Conservation (phyloP, 1,139 yeast genomes). For the Taiozyma sp. region DNA sequence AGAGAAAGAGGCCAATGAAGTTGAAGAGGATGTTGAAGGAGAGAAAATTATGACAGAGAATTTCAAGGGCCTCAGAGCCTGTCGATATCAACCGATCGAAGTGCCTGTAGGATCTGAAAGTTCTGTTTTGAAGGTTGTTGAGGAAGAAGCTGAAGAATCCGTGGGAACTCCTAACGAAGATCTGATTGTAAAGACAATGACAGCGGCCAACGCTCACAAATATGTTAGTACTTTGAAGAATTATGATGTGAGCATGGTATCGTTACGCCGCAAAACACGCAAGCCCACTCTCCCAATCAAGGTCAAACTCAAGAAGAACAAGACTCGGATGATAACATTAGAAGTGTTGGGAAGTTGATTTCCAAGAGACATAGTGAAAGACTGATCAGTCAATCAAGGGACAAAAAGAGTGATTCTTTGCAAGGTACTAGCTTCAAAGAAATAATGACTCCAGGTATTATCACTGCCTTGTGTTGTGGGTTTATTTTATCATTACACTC, state of each 20-base stretch:
- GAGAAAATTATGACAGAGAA: neutral
- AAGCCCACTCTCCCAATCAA: neutral
- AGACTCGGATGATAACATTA: constrained; percentile 22
- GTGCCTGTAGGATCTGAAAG: neutral
- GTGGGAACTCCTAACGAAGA: neutral
- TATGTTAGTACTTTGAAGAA: neutral
- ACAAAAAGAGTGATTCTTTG: neutral
- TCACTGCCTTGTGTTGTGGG: constrained; percentile 38
- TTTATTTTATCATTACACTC: constrained; percentile 44
- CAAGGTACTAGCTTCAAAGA: constrained; percentile 27
- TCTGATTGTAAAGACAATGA: neutral
- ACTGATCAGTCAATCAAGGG: constrained; percentile 15
- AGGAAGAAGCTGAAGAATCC: neutral
- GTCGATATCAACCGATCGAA: neutral
- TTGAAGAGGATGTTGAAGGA: neutral
- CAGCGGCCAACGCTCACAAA: neutral
- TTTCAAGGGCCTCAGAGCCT: neutral
- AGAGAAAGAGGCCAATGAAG: neutral
- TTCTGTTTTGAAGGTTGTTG: neutral
- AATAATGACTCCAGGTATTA: constrained; percentile 15
- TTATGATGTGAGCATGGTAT: neutral
- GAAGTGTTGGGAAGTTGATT: constrained; percentile 27
- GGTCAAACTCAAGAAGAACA: neutral
- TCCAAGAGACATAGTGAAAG: constrained; percentile 38
- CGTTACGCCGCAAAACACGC: neutral